Base-by-base conservation (phyloP, 129 eudicot genomes). In the Saussurea involucrata region DNA sequence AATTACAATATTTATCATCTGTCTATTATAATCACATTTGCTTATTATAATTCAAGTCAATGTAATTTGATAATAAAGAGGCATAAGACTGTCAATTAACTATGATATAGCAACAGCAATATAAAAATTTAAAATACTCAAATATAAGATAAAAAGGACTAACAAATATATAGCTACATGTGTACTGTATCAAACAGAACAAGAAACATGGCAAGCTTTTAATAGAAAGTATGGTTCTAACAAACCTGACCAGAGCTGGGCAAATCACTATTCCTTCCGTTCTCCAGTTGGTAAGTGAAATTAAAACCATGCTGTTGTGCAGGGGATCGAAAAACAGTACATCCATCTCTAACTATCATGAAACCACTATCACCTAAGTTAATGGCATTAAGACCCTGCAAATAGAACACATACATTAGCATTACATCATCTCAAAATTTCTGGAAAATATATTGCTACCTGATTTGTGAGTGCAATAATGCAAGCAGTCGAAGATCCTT, bases 291-390 rank as follows among this genome's bases (percentile, higher is more conserved):
- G 77, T 90, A 93, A 6, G 98, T 93, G 80, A 90, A 90, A 87
- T 90, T 93, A 80, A 93, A 93, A 81, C 80, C 96, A 74, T 93
- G 97, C 84, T 90, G 98, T 82, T 93, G 98, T 5, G 76, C 95
- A 57, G 98, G 96, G 57, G 98, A 93, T 0, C 95, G 87, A 74
- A 93, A 90, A 75, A 93, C 88, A 8, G 95, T 93, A 83, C 95
- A 85, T 66, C 98, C 98, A 67, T 93, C 92, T 85, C 98, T 83
- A 58, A 93, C 90, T 37, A 93, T 90, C 89, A 93, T 88, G 76
- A 93, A 93, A 32, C 98, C 98, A 82, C 98, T 93, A 80, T 93
- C 98, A 31, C 98, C 98, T 73, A 93, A 81, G 67, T 93, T 93
- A 63, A 93, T 84, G 40, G 98, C 98, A 81, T 93, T 86, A 24